These are phyloP conservation scores for Phytophthora hybrid DNA, from an alignment of 352 stramenopile genomes.

Conservation along the genomic window DNA sequence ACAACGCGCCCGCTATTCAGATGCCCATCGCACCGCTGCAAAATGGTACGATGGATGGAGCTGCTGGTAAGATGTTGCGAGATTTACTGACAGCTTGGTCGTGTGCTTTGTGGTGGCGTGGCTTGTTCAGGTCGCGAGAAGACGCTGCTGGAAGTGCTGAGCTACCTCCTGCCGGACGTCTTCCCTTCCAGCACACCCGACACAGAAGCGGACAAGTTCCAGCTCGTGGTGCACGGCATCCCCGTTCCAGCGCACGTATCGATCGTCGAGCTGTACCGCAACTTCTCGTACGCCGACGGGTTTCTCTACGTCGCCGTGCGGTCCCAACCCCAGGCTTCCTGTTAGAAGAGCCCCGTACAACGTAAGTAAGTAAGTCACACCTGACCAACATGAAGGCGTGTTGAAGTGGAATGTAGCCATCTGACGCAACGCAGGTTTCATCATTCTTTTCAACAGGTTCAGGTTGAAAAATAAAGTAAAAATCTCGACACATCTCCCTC, in stretches of 20 bases:
- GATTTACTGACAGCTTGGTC: not conserved
- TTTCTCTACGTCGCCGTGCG: conserved; percentile 76
- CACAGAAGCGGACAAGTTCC: conserved; percentile 16
- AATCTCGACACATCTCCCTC: not conserved
- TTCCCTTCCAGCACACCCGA: conserved; percentile 34
- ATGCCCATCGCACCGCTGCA: conserved; percentile 70
- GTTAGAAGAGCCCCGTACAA: conserved; percentile 2
- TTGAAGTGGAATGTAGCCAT: not conserved
- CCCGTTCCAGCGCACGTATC: conserved; percentile 54
- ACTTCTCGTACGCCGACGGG: conserved; percentile 77
- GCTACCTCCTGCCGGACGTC: conserved; percentile 70
- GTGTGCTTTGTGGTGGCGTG: not conserved
- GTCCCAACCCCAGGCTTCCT: not conserved
- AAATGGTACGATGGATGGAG: conserved; percentile 29
- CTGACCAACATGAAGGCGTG: too few relatives aligned
- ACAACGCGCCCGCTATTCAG: conserved; percentile 67
- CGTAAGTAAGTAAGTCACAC: too few relatives aligned
- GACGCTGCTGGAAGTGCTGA: conserved; percentile 58
- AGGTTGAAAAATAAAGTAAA: not conserved
- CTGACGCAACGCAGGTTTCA: not conserved
- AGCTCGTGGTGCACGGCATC: conserved; percentile 72
- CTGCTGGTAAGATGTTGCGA: not conserved
- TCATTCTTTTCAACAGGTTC: not conserved
- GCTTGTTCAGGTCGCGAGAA: conserved; percentile 46
- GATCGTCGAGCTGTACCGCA: conserved; percentile 67